Percentiles rank a stretch among this genome's conserved stretches.
Evolutionary conservation across 352 stramenopile genomes (phyloP).

Genomic region (Pythium guiyangense): DNA sequence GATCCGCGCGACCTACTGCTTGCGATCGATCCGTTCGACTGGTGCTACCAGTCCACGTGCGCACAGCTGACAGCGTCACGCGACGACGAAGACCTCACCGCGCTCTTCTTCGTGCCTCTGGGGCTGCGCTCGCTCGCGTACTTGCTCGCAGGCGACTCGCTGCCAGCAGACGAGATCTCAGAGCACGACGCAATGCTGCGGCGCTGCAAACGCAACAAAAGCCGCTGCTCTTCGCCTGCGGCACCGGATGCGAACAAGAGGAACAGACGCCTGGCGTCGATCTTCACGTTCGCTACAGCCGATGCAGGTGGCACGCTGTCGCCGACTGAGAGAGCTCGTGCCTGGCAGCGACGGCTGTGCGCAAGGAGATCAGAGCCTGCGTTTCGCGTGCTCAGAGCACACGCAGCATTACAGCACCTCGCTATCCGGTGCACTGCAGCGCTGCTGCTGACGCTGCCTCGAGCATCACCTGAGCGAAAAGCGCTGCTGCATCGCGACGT

Average conservation of each 20-base stretch:
- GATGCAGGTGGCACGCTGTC: neutral
- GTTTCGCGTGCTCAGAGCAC: constrained; percentile 5
- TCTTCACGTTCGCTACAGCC: constrained; percentile 29
- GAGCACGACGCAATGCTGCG: constrained; percentile 19
- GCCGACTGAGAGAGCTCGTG: neutral
- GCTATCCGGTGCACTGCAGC: constrained; percentile 27
- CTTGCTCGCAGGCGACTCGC: constrained; percentile 23
- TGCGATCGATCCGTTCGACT: constrained; percentile 55
- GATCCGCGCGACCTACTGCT: constrained; percentile 39
- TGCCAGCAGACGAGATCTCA: constrained; percentile 48
- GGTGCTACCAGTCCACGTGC: constrained; percentile 36
- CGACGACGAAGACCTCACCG: constrained; percentile 2
- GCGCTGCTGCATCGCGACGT: constrained; percentile 6
- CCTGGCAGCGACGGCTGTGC: neutral
- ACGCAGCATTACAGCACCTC: constrained; percentile 24
- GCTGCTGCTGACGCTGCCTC: constrained; percentile 28
- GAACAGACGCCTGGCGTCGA: constrained; percentile 22
- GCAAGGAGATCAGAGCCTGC: neutral
- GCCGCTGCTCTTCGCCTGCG: neutral
- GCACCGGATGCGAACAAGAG: constrained; percentile 8
- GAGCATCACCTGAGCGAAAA: constrained; percentile 28
- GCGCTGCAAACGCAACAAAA: neutral
- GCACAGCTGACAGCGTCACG: constrained; percentile 15
- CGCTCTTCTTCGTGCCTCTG: constrained; percentile 33
- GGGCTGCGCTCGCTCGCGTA: constrained; percentile 30